phyloP scores from a whole-genome alignment of 192 early-diverging fungal species.

The Coemansia sp. region DNA sequence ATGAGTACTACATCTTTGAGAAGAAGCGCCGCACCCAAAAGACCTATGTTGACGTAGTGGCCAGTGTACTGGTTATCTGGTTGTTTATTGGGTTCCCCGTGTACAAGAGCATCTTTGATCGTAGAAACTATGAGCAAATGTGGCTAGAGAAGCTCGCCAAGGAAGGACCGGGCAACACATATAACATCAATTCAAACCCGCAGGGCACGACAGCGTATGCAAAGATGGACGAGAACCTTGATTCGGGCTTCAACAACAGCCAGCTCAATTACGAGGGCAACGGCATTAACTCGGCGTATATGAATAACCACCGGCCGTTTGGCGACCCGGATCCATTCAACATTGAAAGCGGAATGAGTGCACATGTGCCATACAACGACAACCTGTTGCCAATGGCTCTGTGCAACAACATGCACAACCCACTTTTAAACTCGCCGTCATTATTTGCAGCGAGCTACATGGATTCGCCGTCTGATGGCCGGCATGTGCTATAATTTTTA shows the following conservation, averaged over 20 bases:
- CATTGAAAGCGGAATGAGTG: conserved; percentile 6
- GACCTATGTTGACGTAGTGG: conserved; percentile 21
- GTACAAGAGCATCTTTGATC: conserved; percentile 27
- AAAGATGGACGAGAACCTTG: conserved; percentile 9
- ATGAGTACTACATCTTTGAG: conserved; percentile 24
- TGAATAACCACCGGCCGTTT: conserved; percentile 10
- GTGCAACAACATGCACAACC: conserved; percentile 34
- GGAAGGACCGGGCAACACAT: conserved; percentile 24
- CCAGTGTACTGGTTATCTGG: conserved; percentile 25
- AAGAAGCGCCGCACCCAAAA: conserved; percentile 23
- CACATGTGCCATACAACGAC: conserved; percentile 3
- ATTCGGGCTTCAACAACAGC: neutral
- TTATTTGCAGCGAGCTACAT: conserved; percentile 14
- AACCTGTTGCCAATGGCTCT: conserved; percentile 21
- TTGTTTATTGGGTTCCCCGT: conserved; percentile 33
- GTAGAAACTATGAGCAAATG: conserved; percentile 24
- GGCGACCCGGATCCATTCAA: neutral
- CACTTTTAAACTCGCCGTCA: conserved; percentile 19
- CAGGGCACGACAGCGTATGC: neutral
- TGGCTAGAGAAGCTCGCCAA: conserved; percentile 35
- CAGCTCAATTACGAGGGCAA: neutral
- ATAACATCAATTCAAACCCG: neutral
- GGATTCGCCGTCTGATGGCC: conserved; percentile 9
- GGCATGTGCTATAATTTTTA: conserved; percentile 14
- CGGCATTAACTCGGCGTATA: neutral